A percentile compares a stretch with the other conserved stretches of the same genome.
These are phyloP conservation scores for slime mould (Dictyostelium discoideum) DNA, from an alignment of 78 protist species.

Conservation along the genomic window DNA sequence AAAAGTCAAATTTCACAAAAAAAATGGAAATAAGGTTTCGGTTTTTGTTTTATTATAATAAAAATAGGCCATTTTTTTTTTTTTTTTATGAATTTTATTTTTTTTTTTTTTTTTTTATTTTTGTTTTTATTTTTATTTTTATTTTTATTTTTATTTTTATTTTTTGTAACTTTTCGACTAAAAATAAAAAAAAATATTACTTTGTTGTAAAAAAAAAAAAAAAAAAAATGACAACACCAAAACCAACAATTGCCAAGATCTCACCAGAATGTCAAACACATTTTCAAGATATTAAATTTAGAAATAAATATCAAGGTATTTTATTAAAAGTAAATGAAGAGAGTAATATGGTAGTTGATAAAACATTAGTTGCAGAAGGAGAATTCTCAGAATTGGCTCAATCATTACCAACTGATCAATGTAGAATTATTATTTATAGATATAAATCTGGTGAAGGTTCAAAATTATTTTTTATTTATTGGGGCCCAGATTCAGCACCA, in stretches of 20 bases:
- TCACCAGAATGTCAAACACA: not conserved
- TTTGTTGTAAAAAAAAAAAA: not conserved
- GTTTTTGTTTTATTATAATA: not conserved
- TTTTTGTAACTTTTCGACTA: not conserved
- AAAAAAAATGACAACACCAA: not conserved
- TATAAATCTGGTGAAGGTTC: not conserved
- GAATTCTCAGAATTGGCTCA: not conserved
- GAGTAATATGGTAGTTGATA: not conserved
- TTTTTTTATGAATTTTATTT: too few relatives aligned
- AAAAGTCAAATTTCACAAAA: too few relatives aligned
- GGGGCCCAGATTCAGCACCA: not conserved
- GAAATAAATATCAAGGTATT: not conserved
- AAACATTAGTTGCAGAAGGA: not conserved
- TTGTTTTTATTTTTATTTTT: too few relatives aligned
- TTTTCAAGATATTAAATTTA: not conserved
- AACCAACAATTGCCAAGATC: not conserved
- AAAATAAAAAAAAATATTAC: not conserved
- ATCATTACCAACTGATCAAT: not conserved
- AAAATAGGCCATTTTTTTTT: too few relatives aligned
- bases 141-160: too few relatives aligned
- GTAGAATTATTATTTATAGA: not conserved
- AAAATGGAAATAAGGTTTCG: too few relatives aligned
- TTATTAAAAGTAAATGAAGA: not conserved
- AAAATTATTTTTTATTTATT: not conserved
- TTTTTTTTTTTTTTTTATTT: too few relatives aligned